phyloP scores from a whole-genome alignment of 116 monocot genomes.

The Zostera marina region DNA sequence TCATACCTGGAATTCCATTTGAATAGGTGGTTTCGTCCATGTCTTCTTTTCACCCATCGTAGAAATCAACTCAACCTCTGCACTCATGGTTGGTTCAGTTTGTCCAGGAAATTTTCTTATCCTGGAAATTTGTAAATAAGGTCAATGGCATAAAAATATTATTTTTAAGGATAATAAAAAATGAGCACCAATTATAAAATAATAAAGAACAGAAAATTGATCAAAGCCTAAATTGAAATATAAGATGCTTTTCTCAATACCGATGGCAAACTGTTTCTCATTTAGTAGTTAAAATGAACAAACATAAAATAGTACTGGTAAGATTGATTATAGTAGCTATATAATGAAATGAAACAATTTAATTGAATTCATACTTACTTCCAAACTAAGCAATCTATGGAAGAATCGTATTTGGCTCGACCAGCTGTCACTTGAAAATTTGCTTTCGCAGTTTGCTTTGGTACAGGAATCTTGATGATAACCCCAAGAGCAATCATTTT shows the following conservation, averaged over 20 bases:
- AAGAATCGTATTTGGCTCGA: constrained; percentile 90
- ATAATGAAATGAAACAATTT: background rate
- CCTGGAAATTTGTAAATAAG: constrained; percentile 19
- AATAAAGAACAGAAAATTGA: background rate
- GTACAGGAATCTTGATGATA: constrained; percentile 92
- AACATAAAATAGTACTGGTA: too few relatives aligned
- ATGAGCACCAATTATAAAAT: background rate
- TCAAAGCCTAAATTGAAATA: too few relatives aligned
- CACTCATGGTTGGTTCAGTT: constrained; percentile 96
- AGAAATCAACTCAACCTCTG: constrained; percentile 91
- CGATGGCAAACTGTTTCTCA: too few relatives aligned
- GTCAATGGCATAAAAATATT: background rate
- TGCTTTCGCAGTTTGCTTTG: constrained; percentile 95
- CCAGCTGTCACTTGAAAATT: constrained; percentile 98
- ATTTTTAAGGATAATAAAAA: background rate
- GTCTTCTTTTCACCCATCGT: constrained; percentile 95
- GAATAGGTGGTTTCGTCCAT: constrained; percentile 82
- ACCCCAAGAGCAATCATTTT: constrained; percentile 99
- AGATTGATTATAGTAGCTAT: too few relatives aligned
- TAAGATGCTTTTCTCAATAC: too few relatives aligned
- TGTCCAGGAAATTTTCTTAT: constrained; percentile 96
- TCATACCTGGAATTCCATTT: constrained; percentile 97
- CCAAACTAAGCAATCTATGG: constrained; percentile 89
- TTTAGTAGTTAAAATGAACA: too few relatives aligned
- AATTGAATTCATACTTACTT: constrained; percentile 49